Base-by-base conservation (phyloP, 2,329 filamentous ascomycete genomes). In the Phyllosticta citriasiana region DNA sequence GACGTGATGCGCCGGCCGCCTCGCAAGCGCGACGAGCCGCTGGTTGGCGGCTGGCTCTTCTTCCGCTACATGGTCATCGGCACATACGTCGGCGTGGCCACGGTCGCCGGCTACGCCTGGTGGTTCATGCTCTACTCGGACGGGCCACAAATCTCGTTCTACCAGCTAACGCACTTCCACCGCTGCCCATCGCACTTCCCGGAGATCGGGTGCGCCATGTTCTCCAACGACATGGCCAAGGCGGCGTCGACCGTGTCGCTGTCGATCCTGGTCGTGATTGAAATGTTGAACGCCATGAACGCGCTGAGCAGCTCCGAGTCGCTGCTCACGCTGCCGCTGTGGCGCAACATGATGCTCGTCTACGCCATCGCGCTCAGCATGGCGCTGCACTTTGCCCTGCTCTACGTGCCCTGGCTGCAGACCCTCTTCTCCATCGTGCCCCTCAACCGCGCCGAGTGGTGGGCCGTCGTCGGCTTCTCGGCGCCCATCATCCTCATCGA, bases 261-360 rank as follows among this genome's bases (percentile, higher is more conserved):
- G 64, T 96, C 90, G 47, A 86, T 87, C 69, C 82, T 99, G 19
- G 94, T 99, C 54, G 91, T 97, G 63, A 97, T 99, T 71, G 94
- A 99, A 79, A 99, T 99, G 94, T 84, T 99, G 73, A 99, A 99
- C 77, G 94, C 94, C 68, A 93, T 97, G 88, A 99, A 99, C 72
- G 94, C 93, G 0, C 83, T 99, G 33, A 97, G 91, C 1, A 96
- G 91, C 0, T 96, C 90, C 74, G 94, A 99, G 77, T 96, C 90
- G 16, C 85, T 99, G 12, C 77, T 99, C 61, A 97, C 92, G 2
- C 84, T 99, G 64, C 93, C 92, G 9, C 80, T 99, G n/a, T 97
- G 93, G 93, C 85, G 93, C 72, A 99, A 99, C 79, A 94, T 96
- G 88, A 94, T 96, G 82, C 86, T 99, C 19, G 90, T 99, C 60